A percentile compares a stretch with the other conserved stretches of the same genome.
Evolutionary conservation across 176 grass and related monocot species (phyloP).

Genomic region (Avena eriantha): DNA sequence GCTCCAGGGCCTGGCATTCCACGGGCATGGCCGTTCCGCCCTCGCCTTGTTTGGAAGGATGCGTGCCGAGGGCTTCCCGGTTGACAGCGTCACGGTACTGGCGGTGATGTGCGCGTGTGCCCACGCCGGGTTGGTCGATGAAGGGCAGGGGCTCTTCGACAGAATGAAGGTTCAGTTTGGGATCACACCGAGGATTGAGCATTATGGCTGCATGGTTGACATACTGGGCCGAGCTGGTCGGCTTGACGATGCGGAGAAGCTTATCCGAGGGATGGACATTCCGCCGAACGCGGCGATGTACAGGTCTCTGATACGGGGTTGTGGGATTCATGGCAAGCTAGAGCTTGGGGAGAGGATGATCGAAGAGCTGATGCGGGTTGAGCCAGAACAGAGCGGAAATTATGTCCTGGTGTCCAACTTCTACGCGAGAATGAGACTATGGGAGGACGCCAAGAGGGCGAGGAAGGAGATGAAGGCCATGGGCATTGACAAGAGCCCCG

Average conservation of each 20-base stretch:
- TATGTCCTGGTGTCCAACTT: conserved; percentile 47
- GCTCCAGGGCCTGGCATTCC: conserved; percentile 50
- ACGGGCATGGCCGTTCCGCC: conserved; percentile 39
- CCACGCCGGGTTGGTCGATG: conserved; percentile 51
- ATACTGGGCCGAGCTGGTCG: conserved; percentile 54
- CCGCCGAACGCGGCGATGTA: conserved; percentile 36
- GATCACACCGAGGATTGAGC: conserved; percentile 42
- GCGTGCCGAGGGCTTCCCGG: neutral
- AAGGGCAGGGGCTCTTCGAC: conserved; percentile 39
- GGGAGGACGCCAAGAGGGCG: conserved; percentile 39
- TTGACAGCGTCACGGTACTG: conserved; percentile 50
- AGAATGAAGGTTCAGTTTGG: conserved; percentile 54
- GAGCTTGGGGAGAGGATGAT: conserved; percentile 47
- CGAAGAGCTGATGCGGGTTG: conserved; percentile 21
- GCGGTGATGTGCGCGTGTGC: conserved; percentile 49
- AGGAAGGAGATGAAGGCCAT: conserved; percentile 51
- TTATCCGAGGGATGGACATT: conserved; percentile 41
- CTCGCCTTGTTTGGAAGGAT: conserved; percentile 52
- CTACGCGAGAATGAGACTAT: conserved; percentile 38
- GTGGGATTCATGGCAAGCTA: conserved; percentile 39
- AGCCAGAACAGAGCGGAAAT: conserved; percentile 43
- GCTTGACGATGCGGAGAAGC: conserved; percentile 36
- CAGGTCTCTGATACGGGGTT: conserved; percentile 46
- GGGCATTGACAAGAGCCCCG: conserved; percentile 56
- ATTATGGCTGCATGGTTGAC: conserved; percentile 61